Evolutionary conservation across 164 flowering plant genomes (phyloP).

Genomic region (Berberis vulgaris): DNA sequence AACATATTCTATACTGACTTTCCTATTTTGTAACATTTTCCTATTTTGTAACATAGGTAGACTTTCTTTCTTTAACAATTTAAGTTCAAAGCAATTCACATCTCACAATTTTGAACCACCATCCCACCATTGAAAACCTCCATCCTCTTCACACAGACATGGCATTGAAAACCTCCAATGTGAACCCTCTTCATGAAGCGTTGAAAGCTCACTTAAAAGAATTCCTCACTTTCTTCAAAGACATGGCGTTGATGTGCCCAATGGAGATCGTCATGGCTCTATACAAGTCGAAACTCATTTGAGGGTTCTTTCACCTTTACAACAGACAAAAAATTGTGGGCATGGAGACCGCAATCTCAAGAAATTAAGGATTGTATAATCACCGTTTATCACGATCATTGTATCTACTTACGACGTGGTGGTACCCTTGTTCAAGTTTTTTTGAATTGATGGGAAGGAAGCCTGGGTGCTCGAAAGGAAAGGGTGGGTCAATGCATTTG

Average conservation of each 20-base stretch:
- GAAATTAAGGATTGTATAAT: conserved; percentile 59
- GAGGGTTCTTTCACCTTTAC: conserved; percentile 94
- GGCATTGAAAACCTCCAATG: conserved; percentile 61
- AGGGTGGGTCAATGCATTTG: conserved; percentile 99
- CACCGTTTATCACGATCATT: conserved; percentile 92
- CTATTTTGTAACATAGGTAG: too few relatives aligned
- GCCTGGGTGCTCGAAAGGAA: conserved; percentile 78
- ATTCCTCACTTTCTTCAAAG: conserved; percentile 62
- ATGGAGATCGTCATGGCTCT: conserved; percentile 97
- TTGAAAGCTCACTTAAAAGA: conserved; percentile 57
- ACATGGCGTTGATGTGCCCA: conserved; percentile 82
- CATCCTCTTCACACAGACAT: conserved; percentile 68
- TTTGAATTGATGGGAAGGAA: conserved; percentile 14
- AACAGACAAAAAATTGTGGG: conserved; percentile 97
- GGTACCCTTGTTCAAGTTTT: conserved; percentile 63
- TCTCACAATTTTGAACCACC: not conserved
- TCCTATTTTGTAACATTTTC: too few relatives aligned
- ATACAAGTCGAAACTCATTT: conserved; percentile 88
- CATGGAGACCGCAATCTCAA: conserved; percentile 92
- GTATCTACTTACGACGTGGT: conserved; percentile 70
- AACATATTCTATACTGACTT: too few relatives aligned
- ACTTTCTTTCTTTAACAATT: too few relatives aligned
- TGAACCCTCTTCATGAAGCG: conserved; percentile 72
- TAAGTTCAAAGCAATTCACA: too few relatives aligned
- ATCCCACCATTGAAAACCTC: conserved; percentile 60